Evolutionary conservation across 768 basidiomycete genomes (phyloP), one percentile per base, ranked within the genome.

Genomic region (Lactarius sanguifluus): DNA sequence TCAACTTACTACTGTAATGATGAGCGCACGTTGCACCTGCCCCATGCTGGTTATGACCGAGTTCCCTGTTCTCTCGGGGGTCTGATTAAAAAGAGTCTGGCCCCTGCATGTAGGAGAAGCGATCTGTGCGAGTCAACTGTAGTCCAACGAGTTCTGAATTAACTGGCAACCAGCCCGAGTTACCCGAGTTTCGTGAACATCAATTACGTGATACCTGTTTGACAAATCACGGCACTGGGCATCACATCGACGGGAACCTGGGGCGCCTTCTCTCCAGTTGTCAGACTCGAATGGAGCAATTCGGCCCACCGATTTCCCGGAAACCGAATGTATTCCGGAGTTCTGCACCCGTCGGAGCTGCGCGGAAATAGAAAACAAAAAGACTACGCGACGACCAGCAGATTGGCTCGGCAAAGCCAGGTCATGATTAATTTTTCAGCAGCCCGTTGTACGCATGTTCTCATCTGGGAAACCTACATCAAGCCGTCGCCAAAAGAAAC

Each of bases 341-440:
- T 47, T 23, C n/a, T 47, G 4, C 3, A 13, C 9, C n/a, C 12
- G 1, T 13, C 47, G 47, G 47, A 50, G 23, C 23, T 25, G 47
- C 47, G 23, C 47, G 47, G 47, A 50, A 50, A 50, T 50, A 50
- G 47, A 50, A 50, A 50, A 50, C 10, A 23, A 50, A 50, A 47
- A 23, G 47, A 25, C n/a, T 23, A 50, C 23, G 23, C 47, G 23
- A 25, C 12, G 4, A 23, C 47, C 47, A 25, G 13, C 23, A 12
- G 47, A 15, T 50, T 15, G 47, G 47, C 47, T 50, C 23, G 23
- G 47, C 23, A 25, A 50, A 0, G 23, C 5, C 47, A 50, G 10
- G 45, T 45, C 43, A 20, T 20, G 43, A 34, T 43, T 8, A 8
- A n/a, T 45, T 45, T 45, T 45, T 45, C 9, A 45, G 43, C 43